Evolutionary conservation across 805 yeast genomes (phyloP), one percentile per base, ranked within the genome.

Genomic region (Lachancea sp.): DNA sequence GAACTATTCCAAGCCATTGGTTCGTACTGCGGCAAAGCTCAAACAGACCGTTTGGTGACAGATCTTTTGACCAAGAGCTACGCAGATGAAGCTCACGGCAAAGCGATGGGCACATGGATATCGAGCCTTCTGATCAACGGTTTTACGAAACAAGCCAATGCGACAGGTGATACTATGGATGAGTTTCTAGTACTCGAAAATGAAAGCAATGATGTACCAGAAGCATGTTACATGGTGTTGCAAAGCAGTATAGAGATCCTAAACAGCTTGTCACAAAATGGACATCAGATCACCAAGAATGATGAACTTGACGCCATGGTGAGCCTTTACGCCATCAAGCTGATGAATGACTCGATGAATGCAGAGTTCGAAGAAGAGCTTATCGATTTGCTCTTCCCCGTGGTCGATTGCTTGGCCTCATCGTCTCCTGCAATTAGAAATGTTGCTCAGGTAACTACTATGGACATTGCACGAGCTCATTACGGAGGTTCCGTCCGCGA

Each of bases 351-450:
- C 2, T 17, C 49, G 6, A 49, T 56, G 49, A 68, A 68, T 1
- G 42, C 51, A 1, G 72, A 67, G 1, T 78, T 80, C 54, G 55
- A 72, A 34, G 69, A 69, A 15, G 84, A 83, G 46, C 62, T 91
- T 27, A 76, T 86, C 49, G 95, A 87, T 49, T 72, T 75, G 45
- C 60, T 93, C 7, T 86, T 79, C 53, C 84, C 91, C 0, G 72
- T 89, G 0, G 71, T 90, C 20, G 89, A 86, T 41, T 74, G 79
- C 33, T 65, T 91, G 31, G 88, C 95, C 0, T 78, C 80, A 6
- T 49, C 73, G 15, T 64, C 77, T 51, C 60, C 71, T 26, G 35
- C 62, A 49, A 60, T 77, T 7, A 59, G 82, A 50, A 49, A 70
- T 46, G 73, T 69, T 56, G 77, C 95, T 31, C 75, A 77, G 50